These are phyloP conservation scores for Botrytis paeoniae DNA, from an alignment of 2,329 filamentous ascomycete genomes.

Conservation along the genomic window DNA sequence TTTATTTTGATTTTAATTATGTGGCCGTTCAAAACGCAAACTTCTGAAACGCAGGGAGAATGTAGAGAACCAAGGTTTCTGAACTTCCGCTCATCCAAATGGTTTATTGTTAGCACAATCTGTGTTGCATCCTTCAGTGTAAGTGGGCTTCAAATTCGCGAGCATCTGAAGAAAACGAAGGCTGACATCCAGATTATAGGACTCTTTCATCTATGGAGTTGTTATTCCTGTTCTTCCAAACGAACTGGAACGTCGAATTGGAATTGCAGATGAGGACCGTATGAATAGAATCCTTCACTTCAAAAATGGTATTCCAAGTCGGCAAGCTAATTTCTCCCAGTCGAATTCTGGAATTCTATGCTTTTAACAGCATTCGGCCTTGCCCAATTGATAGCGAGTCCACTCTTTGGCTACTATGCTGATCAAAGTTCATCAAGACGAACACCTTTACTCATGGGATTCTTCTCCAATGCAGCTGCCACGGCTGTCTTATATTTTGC, in stretches of 20 bases:
- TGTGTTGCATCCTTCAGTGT: slow-evolving; percentile 22
- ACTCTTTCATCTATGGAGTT: slow-evolving; percentile 59
- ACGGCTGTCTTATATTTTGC: slow-evolving; percentile 63
- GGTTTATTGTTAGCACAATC: slow-evolving; percentile 22
- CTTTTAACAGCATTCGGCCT: slow-evolving; percentile 67
- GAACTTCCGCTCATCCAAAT: slow-evolving; percentile 26
- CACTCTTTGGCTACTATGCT: slow-evolving; percentile 38
- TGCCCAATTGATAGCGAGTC: slow-evolving; percentile 56
- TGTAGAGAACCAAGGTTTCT: background rate
- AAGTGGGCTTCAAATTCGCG: background rate
- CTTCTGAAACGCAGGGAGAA: background rate
- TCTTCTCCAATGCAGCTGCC: slow-evolving; percentile 38
- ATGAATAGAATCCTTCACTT: background rate
- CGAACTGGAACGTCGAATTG: slow-evolving; percentile 54
- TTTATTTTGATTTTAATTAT: background rate
- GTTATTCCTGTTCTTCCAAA: slow-evolving; percentile 66
- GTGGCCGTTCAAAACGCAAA: background rate
- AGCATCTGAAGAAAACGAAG: background rate
- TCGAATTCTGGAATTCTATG: slow-evolving; percentile 68
- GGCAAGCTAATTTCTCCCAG: slow-evolving; percentile 36
- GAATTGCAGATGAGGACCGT: slow-evolving; percentile 43
- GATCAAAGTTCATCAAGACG: slow-evolving; percentile 61
- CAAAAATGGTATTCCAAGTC: background rate
- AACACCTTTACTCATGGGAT: slow-evolving; percentile 58
- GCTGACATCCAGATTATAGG: slow-evolving; percentile 32